Evolutionary conservation across 345 rosid species (phyloP), one percentile per base, ranked within the genome.

Genomic region (Citrus hindsii): DNA sequence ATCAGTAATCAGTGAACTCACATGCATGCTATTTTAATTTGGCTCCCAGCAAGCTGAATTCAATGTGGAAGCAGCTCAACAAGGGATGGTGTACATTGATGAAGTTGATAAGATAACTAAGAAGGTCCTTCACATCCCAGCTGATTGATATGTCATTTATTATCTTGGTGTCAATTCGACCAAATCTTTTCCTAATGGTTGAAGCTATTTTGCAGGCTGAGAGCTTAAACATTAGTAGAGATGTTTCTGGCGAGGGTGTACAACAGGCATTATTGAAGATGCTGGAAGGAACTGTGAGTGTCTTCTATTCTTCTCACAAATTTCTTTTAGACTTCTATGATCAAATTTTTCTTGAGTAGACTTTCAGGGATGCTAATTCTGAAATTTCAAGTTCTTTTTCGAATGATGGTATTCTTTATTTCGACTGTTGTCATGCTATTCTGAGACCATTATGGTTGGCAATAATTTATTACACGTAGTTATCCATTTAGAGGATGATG

Each of bases 191-290:
- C 80, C 25, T 59, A 58, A 38, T 53, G 16, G 22, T 69, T 35
- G 21, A 64, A 33, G 61, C 73, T 21, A 19, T 79, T 82, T 64
- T 87, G 82, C 92, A 95, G 98, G 97, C 93, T 75, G 99, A 95
- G 87, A 91, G 97, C 87, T 82, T 93, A 79, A 92, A 95, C 87
- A 85, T 95, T 80, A 93, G 94, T 86, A 86, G 98, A 79, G 99
- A 95, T 89, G 99, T 95, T 65, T 95, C 99, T 70, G 99, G 99
- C 5, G 99, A 95, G 85, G 99, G 99, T 79, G 99, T 95, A 61
- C 99, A 95, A 79, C 99, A 95, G 78, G 99, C 96, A 74, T 88
- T 95, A 67, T 83, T 95, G 85, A 95, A 95, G 79, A 92, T 95
- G 93, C 88, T 95, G 60, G 99, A 95, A 88, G 98, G 98, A 90